Conservation (phyloP, 495 filamentous ascomycete genomes). For the Penicillium chermesinum region DNA sequence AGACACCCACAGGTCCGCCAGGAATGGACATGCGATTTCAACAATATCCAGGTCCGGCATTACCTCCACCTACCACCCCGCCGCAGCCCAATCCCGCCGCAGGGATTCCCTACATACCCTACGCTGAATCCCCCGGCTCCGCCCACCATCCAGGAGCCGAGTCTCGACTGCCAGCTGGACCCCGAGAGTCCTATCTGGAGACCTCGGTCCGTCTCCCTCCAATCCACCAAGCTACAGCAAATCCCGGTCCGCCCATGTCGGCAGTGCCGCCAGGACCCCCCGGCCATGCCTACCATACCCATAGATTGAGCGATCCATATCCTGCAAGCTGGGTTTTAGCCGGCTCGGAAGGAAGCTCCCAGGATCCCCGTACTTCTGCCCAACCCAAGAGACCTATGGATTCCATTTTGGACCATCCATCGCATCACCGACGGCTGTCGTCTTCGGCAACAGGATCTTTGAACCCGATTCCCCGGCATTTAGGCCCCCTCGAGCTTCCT, state of each 20-base stretch:
- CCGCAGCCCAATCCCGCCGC: slow-evolving; percentile 32
- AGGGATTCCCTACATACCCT: slow-evolving; percentile 25
- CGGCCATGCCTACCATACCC: slow-evolving; percentile 20
- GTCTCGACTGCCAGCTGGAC: slow-evolving; percentile 22
- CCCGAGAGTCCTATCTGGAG: slow-evolving; percentile 31
- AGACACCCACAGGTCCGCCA: slow-evolving; percentile 18
- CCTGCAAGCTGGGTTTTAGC: slow-evolving; percentile 25
- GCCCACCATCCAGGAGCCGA: slow-evolving; percentile 27
- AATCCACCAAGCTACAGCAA: slow-evolving; percentile 33
- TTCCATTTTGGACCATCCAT: slow-evolving; percentile 27
- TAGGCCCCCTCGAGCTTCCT: slow-evolving; percentile 18
- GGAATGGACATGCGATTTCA: slow-evolving; percentile 29
- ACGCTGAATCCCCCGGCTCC: slow-evolving; percentile 20
- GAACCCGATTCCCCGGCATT: slow-evolving; percentile 25
- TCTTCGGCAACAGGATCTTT: slow-evolving; percentile 19
- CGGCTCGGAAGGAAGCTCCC: slow-evolving; percentile 19
- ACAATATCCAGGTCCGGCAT: slow-evolving; percentile 23
- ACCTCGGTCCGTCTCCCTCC: slow-evolving; percentile 41
- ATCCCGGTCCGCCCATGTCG: slow-evolving; percentile 13
- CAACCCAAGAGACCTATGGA: slow-evolving; percentile 20
- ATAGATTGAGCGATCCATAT: slow-evolving; percentile 40
- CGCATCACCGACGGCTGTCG: slow-evolving; percentile 18
- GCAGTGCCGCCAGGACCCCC: slow-evolving; percentile 1
- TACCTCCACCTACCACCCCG: slow-evolving; percentile 33
- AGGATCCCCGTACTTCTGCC: slow-evolving; percentile 18